A percentile compares a stretch with the other conserved stretches of the same genome.
Evolutionary conservation across 2,329 filamentous ascomycete genomes (phyloP).

Genomic region (Aspergillus versicolor): DNA sequence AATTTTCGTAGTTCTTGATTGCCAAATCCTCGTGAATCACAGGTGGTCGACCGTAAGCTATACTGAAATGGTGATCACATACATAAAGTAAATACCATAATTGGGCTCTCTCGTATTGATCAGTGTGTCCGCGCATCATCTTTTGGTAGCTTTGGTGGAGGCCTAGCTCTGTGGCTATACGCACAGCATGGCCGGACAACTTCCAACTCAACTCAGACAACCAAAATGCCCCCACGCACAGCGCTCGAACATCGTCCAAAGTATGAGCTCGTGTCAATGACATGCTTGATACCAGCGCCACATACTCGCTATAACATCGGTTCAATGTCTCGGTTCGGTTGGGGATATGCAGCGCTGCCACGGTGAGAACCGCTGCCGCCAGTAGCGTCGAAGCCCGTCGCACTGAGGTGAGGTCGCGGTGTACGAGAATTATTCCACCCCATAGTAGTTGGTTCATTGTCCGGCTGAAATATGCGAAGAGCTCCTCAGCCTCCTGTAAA

Average conservation of each 20-base stretch:
- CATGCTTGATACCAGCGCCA: constrained; percentile 55
- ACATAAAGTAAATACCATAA: constrained; percentile 65
- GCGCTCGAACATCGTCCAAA: constrained; percentile 58
- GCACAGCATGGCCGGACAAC: constrained; percentile 58
- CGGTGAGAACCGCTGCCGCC: constrained; percentile 56
- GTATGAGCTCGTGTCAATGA: constrained; percentile 60
- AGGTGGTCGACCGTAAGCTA: constrained; percentile 59
- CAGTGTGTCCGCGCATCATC: constrained; percentile 47
- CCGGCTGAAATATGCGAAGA: constrained; percentile 53
- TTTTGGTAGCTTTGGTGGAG: constrained; percentile 56
- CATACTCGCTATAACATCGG: constrained; percentile 58
- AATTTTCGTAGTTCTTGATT: constrained; percentile 58
- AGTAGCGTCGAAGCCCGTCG: constrained; percentile 57
- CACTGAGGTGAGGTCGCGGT: constrained; percentile 51
- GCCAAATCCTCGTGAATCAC: constrained; percentile 59
- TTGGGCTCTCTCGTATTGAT: constrained; percentile 56
- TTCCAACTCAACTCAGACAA: constrained; percentile 63
- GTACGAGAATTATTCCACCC: constrained; percentile 53
- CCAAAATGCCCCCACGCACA: constrained; percentile 64
- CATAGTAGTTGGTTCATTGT: constrained; percentile 54
- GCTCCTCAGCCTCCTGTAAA: constrained; percentile 50
- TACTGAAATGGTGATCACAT: constrained; percentile 66
- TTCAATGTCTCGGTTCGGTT: constrained; percentile 54
- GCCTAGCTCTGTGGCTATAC: constrained; percentile 59
- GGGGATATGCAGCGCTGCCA: constrained; percentile 59